These are phyloP conservation scores for Suillus tomentosus DNA, from an alignment of 768 basidiomycete species.

Conservation along the genomic window DNA sequence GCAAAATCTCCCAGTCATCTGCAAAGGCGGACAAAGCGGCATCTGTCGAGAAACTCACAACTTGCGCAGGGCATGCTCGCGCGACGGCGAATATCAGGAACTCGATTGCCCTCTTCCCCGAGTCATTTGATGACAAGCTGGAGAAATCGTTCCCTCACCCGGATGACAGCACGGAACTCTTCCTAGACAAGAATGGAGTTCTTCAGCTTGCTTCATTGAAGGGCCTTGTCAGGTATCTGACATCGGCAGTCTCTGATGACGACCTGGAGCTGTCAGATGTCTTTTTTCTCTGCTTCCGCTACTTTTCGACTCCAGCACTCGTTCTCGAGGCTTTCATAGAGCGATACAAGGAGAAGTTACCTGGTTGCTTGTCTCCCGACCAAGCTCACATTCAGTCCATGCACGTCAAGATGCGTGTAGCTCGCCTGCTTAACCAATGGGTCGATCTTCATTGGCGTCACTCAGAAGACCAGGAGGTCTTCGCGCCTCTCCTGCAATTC, in stretches of 20 bases:
- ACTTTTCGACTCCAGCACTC: slow-evolving; percentile 55
- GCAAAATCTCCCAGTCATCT: slow-evolving; percentile 14
- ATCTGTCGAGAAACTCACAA: neutral
- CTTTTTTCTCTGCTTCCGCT: slow-evolving; percentile 75
- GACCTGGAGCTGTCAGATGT: slow-evolving; percentile 49
- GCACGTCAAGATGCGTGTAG: slow-evolving; percentile 58
- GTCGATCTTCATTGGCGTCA: slow-evolving; percentile 67
- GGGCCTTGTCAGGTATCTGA: slow-evolving; percentile 48
- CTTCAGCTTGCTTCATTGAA: slow-evolving; percentile 39
- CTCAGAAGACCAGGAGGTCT: slow-evolving; percentile 46
- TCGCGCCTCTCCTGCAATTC: slow-evolving; percentile 34
- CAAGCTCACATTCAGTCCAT: slow-evolving; percentile 44
- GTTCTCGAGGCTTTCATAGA: slow-evolving; percentile 45
- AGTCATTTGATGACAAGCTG: slow-evolving; percentile 26
- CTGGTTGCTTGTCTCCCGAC: slow-evolving; percentile 23
- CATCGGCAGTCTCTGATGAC: slow-evolving; percentile 39
- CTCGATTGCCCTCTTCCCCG: slow-evolving; percentile 32
- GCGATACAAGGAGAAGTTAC: slow-evolving; percentile 48
- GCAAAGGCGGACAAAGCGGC: slow-evolving; percentile 2
- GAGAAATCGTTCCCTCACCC: slow-evolving; percentile 34
- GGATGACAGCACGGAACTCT: slow-evolving; percentile 33
- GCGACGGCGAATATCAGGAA: slow-evolving; percentile 28
- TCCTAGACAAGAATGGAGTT: slow-evolving; percentile 27
- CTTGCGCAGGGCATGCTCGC: slow-evolving; percentile 23
- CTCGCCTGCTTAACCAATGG: slow-evolving; percentile 67